phyloP scores from a whole-genome alignment of 345 rosid genomes.

The Clausena lansium region DNA sequence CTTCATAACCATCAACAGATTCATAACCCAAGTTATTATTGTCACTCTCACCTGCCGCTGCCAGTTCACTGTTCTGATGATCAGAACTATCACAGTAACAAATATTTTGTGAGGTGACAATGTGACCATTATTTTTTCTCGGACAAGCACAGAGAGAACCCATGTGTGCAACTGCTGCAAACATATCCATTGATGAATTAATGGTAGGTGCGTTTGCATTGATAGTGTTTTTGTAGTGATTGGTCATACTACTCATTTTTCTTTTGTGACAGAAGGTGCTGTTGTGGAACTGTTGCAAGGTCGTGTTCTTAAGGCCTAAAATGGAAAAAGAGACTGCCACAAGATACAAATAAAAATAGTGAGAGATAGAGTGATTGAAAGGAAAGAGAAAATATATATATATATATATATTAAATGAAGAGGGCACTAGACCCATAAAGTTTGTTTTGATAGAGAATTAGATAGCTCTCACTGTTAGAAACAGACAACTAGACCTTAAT shows the following conservation, averaged over 20 bases:
- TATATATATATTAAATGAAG: no score
- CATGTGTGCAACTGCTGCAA: constrained; percentile 9
- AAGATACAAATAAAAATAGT: constrained; percentile 2
- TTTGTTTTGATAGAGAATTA: no score
- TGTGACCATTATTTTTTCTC: background rate
- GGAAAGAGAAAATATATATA: background rate
- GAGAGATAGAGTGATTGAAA: background rate
- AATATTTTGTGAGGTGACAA: background rate
- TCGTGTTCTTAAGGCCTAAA: constrained; percentile 25
- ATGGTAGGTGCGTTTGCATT: constrained; percentile 9
- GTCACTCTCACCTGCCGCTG: background rate
- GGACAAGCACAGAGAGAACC: constrained; percentile 15
- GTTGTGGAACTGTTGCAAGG: constrained; percentile 36
- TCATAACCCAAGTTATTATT: constrained; percentile 1
- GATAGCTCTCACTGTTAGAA: no score
- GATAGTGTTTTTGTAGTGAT: background rate
- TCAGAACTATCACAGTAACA: background rate
- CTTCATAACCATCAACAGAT: constrained; percentile 22
- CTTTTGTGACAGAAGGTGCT: constrained; percentile 13
- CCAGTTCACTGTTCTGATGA: background rate
- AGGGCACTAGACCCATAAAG: no score
- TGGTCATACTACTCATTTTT: constrained; percentile 15
- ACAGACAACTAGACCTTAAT: no score
- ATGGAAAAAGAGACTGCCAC: constrained; percentile 22
- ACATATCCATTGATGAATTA: constrained; percentile 25